Evolutionary conservation across 2,329 filamentous ascomycete species (phyloP).

Genomic region (Capronia epimyces): DNA sequence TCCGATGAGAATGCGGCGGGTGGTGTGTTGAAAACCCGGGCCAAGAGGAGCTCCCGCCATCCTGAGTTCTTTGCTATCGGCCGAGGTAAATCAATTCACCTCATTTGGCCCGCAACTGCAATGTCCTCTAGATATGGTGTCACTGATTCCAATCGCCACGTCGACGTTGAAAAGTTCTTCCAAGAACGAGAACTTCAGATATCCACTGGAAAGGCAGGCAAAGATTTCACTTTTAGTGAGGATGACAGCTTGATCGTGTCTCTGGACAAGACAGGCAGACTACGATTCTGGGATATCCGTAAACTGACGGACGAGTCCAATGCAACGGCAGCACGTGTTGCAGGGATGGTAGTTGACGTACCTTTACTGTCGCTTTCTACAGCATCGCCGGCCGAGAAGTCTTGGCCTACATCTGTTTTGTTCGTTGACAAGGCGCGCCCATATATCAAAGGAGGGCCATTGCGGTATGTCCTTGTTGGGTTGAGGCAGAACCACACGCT

Average conservation of each 20-base stretch:
- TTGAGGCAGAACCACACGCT: slow-evolving; percentile 99
- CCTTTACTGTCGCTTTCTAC: slow-evolving; percentile 83
- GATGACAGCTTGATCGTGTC: slow-evolving; percentile 93
- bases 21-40: slow-evolving; percentile 90
- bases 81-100: slow-evolving; percentile 90
- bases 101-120: slow-evolving; percentile 62
- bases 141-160: slow-evolving; percentile 51
- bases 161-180: slow-evolving; percentile 82
- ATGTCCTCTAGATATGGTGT: slow-evolving; percentile 47
- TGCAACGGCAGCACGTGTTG: slow-evolving; percentile 41
- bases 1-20: slow-evolving; percentile 88
- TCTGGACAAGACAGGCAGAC: slow-evolving; percentile 89
- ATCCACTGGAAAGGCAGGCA: slow-evolving; percentile 93
- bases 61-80: slow-evolving; percentile 93
- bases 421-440: slow-evolving; percentile 94
- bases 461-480: slow-evolving; percentile 93
- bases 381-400: slow-evolving; percentile 82
- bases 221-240: slow-evolving; percentile 96
- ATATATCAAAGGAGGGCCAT: slow-evolving; percentile 80
- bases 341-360: slow-evolving; percentile 69
- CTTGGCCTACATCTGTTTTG: slow-evolving; percentile 92
- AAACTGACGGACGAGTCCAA: slow-evolving; percentile 57
- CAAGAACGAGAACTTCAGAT: slow-evolving; percentile 86
- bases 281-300: slow-evolving; percentile 98
- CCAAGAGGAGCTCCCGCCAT: slow-evolving; percentile 80